Evolutionary conservation across 306 rosid genomes (phyloP).

Genomic region (Medicago lupulina): DNA sequence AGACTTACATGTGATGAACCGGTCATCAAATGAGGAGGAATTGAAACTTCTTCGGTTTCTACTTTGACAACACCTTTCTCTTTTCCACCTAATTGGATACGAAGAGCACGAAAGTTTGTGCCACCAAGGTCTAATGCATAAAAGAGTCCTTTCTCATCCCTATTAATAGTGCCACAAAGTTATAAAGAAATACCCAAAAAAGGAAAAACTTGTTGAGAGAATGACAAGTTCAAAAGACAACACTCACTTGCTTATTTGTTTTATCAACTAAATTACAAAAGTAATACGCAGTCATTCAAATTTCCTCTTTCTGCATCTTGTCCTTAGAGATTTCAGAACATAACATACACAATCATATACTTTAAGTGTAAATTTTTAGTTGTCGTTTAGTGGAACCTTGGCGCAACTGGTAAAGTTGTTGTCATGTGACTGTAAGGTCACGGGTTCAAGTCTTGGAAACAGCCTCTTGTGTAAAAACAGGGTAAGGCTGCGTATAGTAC

Average conservation of each 20-base stretch:
- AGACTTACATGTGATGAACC: slow-evolving; percentile 83
- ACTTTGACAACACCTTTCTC: slow-evolving; percentile 60
- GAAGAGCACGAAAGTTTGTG: slow-evolving; percentile 90
- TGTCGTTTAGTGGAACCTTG: too few relatives aligned
- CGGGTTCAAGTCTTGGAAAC: too few relatives aligned
- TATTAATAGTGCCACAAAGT: slow-evolving; percentile 41
- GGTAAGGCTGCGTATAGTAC: too few relatives aligned
- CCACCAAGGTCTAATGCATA: slow-evolving; percentile 99
- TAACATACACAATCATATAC: too few relatives aligned
- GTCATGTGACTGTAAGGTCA: too few relatives aligned
- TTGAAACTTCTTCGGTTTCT: slow-evolving; percentile 82
- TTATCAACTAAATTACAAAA: too few relatives aligned
- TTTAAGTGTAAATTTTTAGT: too few relatives aligned
- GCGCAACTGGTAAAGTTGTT: too few relatives aligned
- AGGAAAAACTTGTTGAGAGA: background rate
- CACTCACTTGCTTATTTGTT: background rate
- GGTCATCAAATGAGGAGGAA: slow-evolving; percentile 92
- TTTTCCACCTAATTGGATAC: slow-evolving; percentile 89
- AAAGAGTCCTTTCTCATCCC: slow-evolving; percentile 88
- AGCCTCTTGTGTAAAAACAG: too few relatives aligned
- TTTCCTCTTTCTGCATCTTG: too few relatives aligned
- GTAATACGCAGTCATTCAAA: too few relatives aligned
- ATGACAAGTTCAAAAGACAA: slow-evolving; percentile 3
- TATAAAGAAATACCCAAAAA: background rate
- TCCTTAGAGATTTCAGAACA: too few relatives aligned